Base-by-base conservation (phyloP, 306 rosid genomes). In the Quillaja saponaria region DNA sequence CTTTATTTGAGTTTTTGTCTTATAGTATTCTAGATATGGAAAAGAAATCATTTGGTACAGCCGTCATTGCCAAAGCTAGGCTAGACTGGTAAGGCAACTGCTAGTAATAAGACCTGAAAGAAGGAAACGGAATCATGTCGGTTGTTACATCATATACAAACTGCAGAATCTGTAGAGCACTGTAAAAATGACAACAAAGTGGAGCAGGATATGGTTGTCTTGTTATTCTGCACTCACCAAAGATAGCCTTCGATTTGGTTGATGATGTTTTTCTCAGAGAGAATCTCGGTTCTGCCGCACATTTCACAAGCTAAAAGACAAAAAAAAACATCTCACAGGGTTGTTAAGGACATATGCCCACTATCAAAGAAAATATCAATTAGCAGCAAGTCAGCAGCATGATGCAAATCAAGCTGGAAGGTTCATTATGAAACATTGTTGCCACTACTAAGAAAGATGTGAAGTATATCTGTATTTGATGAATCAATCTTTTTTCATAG, bases 1-100 rank as follows among this genome's bases (percentile, higher is more conserved):
- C 61, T 40, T n/a, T 14, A 41, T 62, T 52, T 37, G 50, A 20
- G 34, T 35, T 17, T 38, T 69, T 63, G n/a, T 16, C 11, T 63
- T 39, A 9, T 8, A n/a, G n/a, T n/a, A n/a, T n/a, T n/a, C n/a
- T n/a, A n/a, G n/a, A n/a, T n/a, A n/a, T n/a, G n/a, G n/a, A n/a
- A n/a, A n/a, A n/a, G 8, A 52, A 13, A 33, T 13, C 10, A 20
- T 34, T 45, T 34, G 64, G 55, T 55, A 17, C 9, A 15, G 39
- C 17, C 8, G 40, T 10, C 33, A 9, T 49, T n/a, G n/a, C n/a
- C n/a, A n/a, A n/a, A n/a, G n/a, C n/a, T n/a, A 25, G 6, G 15
- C 35, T 21, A 7, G 17, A 39, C 7, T 39, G 18, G 15, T 19
- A 16, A 38, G 13, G 63, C 35, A 58, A 20, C 33, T 10, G 33